Evolutionary conservation across 2,329 filamentous ascomycete genomes (phyloP), one percentile per base, ranked within the genome.

Genomic region (Exophiala xenobiotica): DNA sequence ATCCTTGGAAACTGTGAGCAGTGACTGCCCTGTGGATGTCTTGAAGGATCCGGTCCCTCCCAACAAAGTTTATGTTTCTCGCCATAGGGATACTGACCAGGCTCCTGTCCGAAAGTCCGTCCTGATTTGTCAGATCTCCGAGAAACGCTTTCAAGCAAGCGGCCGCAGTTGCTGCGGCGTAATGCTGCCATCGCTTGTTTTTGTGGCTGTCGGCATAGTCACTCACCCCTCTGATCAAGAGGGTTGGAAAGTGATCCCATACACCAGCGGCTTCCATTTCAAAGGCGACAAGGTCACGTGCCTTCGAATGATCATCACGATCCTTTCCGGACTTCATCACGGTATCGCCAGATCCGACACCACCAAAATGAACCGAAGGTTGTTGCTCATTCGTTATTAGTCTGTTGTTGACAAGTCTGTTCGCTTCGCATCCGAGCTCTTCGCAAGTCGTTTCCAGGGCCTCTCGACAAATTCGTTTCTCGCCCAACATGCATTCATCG

Each of bases 281-380:
- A 37, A 62, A 62, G 8, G 54, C 61, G 24, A 63, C 54, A 19
- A 63, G 19, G 7, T 51, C 46, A 11, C 56, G 31, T 9, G 49
- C 11, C 7, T 50, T 29, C 4, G 70, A 64, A 14, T 73, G 59
- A 0, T 20, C 8, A 44, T 76, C 73, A 11, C 73, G 65, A 12
- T 67, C 55, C 11, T 59, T 40, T 1, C 65, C 68, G 9, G 67
- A 68, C 37, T 70, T 73, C 52, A 77, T 70, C 1, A 76, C 69
- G 1, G 61, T 63, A 42, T 75, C 67, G 9, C 66, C 70, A 1
- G 70, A 74, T 3, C 64, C 73, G 2, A 75, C 64, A 0, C 54
- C 46, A 0, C 73, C 73, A 24, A 74, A 59, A 41, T 72, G 68
- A 0, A 75, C 7, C 23, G 31, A 11, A n/a, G n/a, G n/a, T n/a